Evolutionary conservation across 192 early-diverging fungal genomes (phyloP).

Genomic region (Chytriomyces sp.): DNA sequence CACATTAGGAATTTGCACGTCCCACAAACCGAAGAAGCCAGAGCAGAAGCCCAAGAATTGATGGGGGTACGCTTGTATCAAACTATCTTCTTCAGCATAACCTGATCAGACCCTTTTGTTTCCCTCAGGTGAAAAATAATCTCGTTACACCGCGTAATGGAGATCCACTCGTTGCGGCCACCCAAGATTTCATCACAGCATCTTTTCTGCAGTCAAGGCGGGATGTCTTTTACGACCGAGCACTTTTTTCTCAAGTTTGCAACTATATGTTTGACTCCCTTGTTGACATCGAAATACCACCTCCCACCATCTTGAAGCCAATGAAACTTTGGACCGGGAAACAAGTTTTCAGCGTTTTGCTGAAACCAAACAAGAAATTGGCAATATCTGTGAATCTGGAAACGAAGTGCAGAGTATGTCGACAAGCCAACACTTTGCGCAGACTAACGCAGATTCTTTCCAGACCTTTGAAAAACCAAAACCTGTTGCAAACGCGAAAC

Average conservation of each 20-base stretch:
- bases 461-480: conserved; percentile 50
- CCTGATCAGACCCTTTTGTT: conserved; percentile 32
- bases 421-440: no score
- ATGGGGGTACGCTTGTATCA: conserved; percentile 69
- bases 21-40: conserved; percentile 98
- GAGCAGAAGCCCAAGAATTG: conserved; percentile 92
- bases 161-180: conserved; percentile 97
- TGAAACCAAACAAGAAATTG: conserved; percentile 79
- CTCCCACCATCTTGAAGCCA: conserved; percentile 91
- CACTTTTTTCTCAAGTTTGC: conserved; percentile 90
- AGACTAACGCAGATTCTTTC: conserved; percentile 50
- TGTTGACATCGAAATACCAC: conserved; percentile 87
- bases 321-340: conserved; percentile 94
- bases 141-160: conserved; percentile 98
- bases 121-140: conserved; percentile 78
- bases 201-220: conserved; percentile 91
- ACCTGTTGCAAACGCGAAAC: conserved; percentile 26
- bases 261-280: conserved; percentile 89
- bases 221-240: conserved; percentile 93
- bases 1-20: conserved; percentile 82
- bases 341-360: conserved; percentile 87
- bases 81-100: not conserved
- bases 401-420: conserved; percentile 69
- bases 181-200: conserved; percentile 99
- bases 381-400: conserved; percentile 84